phyloP scores from a whole-genome alignment of 2,329 filamentous ascomycete species.

The Verticillium isaacii region DNA sequence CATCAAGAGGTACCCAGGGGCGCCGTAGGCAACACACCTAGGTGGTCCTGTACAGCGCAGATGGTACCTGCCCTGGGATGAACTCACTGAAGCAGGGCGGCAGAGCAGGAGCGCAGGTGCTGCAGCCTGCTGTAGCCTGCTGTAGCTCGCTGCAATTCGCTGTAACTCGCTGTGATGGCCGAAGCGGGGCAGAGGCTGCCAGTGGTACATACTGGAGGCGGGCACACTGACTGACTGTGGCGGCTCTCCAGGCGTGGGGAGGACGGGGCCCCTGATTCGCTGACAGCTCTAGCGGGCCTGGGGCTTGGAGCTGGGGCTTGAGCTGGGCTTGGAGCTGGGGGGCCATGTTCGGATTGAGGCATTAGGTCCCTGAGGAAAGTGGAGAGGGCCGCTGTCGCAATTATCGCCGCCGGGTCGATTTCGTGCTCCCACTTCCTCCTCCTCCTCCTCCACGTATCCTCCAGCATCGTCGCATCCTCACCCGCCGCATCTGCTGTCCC shows the following conservation, averaged over 20 bases:
- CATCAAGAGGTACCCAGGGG: too few relatives aligned
- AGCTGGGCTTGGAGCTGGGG: not conserved
- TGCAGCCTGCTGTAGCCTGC: too few relatives aligned
- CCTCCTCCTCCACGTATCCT: not conserved
- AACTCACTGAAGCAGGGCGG: too few relatives aligned
- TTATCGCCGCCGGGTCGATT: not conserved
- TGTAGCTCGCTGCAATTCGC: too few relatives aligned
- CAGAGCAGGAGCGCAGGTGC: too few relatives aligned
- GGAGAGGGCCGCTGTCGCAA: not conserved
- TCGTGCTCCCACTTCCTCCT: not conserved
- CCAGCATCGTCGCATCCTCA: not conserved
- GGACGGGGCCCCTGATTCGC: not conserved
- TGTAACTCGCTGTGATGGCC: too few relatives aligned
- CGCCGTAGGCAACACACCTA: too few relatives aligned
- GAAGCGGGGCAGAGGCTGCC: too few relatives aligned
- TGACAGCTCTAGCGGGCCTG: not conserved
- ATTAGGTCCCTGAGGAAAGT: too few relatives aligned
- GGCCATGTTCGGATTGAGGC: not conserved
- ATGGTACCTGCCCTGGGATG: too few relatives aligned
- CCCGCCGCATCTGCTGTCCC: conserved; percentile 6
- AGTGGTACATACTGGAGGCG: too few relatives aligned
- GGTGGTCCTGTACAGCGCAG: too few relatives aligned
- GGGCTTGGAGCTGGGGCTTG: not conserved
- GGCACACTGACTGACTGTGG: not conserved
- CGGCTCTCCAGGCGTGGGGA: not conserved